A percentile compares a stretch with the other conserved stretches of the same genome.
Evolutionary conservation across 345 rosid genomes (phyloP).

Genomic region (Zanthoxylum bungeanum): DNA sequence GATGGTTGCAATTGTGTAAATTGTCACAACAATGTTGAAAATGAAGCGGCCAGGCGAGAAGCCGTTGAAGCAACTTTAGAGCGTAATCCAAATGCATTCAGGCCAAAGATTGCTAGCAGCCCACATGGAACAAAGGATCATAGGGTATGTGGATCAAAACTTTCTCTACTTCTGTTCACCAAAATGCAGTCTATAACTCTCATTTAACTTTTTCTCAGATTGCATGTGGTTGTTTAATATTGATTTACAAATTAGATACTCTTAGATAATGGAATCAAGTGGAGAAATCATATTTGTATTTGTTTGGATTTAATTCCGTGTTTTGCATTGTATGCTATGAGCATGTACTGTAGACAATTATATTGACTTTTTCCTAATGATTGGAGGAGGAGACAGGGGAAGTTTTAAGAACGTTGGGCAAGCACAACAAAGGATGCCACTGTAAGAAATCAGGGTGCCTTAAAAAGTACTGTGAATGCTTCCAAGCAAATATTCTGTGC

Average conservation of each 20-base stretch:
- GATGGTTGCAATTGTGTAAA: conserved; percentile 96
- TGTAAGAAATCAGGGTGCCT: conserved; percentile 99
- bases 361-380: conserved; percentile 3
- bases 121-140: conserved; percentile 77
- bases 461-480: conserved; percentile 97
- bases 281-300: neutral
- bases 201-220: neutral
- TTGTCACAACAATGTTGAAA: conserved; percentile 91
- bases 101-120: conserved; percentile 96
- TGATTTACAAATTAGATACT: neutral
- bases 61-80: conserved; percentile 94
- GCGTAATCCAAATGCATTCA: conserved; percentile 96
- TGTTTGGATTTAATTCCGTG: neutral
- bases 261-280: neutral
- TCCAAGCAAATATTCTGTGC: conserved; percentile 95
- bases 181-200: neutral
- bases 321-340: neutral
- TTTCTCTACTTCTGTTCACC: neutral
- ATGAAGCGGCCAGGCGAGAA: conserved; percentile 87
- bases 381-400: conserved; percentile 84
- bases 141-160: conserved; percentile 43
- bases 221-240: neutral
- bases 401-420: conserved; percentile 57
- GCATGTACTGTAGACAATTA: neutral
- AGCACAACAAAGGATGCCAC: conserved; percentile 99